Evolutionary conservation across 1,139 yeast species (phyloP).

Genomic region (Candida gigantensis): DNA sequence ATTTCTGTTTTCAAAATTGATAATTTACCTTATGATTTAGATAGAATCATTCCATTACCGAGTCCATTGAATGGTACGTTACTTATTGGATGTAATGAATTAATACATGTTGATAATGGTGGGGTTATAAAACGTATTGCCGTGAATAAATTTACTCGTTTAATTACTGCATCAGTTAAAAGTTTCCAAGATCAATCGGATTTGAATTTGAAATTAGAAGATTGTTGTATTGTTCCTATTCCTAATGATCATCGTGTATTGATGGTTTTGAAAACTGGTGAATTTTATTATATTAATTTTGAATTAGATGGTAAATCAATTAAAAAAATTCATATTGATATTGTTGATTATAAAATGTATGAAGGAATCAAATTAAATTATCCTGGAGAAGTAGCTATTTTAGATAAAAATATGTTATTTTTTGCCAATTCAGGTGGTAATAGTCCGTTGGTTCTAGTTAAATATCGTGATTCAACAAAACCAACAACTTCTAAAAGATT

Average conservation of each 20-base stretch:
- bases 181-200: constrained; percentile 53
- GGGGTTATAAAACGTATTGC: constrained; percentile 72
- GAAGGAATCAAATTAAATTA: constrained; percentile 24
- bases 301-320: constrained; percentile 51
- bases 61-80: constrained; percentile 72
- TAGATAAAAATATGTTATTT: constrained; percentile 40
- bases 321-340: constrained; percentile 35
- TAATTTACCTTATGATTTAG: constrained; percentile 75
- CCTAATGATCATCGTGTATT: constrained; percentile 53
- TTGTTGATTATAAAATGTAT: constrained; percentile 23
- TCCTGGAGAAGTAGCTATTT: constrained; percentile 36
- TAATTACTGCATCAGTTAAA: constrained; percentile 51
- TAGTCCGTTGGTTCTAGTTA: constrained; percentile 35
- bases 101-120: constrained; percentile 79
- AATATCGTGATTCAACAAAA: constrained; percentile 22
- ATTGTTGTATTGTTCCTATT: constrained; percentile 49
- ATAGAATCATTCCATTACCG: constrained; percentile 61
- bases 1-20: constrained; percentile 66
- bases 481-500: constrained; percentile 6
- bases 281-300: constrained; percentile 51
- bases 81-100: constrained; percentile 73
- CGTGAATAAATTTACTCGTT: constrained; percentile 57
- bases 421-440: constrained; percentile 38
- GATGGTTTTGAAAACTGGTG: constrained; percentile 54
- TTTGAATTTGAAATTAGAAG: constrained; percentile 59